These are phyloP conservation scores for Phyllostachys edulis DNA, from an alignment of 176 grass and related monocot genomes.

Conservation along the genomic window DNA sequence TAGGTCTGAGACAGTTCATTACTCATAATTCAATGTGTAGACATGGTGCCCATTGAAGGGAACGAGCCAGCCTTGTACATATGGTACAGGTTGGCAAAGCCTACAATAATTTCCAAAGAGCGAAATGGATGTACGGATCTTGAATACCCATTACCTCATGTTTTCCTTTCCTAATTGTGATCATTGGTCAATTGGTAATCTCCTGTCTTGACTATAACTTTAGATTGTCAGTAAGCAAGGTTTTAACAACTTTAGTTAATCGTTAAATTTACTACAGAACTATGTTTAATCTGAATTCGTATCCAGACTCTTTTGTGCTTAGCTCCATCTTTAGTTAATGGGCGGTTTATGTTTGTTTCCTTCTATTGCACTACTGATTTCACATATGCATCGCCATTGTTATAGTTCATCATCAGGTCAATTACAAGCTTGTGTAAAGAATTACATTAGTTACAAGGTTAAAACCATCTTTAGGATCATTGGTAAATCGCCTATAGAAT, in stretches of 20 bases:
- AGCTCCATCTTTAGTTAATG: not conserved
- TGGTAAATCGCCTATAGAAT: not conserved
- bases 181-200: not conserved
- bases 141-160: not conserved
- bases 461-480: not conserved
- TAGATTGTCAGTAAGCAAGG: not conserved
- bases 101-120: not conserved
- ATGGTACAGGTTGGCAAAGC: not conserved
- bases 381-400: not conserved
- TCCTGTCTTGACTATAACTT: not conserved
- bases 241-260: not conserved
- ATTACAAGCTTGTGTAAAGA: not conserved
- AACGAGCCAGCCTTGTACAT: not conserved
- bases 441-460: not conserved
- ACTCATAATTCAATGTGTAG: constrained; percentile 8
- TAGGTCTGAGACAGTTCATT: constrained; percentile 1
- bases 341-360: not conserved
- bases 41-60: not conserved
- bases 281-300: not conserved
- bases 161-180: not conserved
- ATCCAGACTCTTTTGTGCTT: not conserved
- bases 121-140: not conserved
- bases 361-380: not conserved
- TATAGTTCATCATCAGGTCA: not conserved
- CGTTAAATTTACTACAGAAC: not conserved